Base-by-base conservation (phyloP, 2,329 filamentous ascomycete genomes). In the Fusarium duplospermum region DNA sequence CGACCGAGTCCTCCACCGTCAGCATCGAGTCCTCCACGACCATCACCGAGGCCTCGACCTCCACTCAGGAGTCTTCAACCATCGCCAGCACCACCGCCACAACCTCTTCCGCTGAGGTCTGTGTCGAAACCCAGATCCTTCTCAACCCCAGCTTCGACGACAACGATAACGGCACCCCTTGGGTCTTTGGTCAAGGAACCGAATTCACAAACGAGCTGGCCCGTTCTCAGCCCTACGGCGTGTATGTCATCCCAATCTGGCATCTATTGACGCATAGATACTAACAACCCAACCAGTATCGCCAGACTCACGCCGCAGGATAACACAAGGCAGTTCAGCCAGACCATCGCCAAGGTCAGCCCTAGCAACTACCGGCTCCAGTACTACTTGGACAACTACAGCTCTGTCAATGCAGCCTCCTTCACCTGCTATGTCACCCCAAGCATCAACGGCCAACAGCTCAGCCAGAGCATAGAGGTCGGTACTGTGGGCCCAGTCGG, bases 141-240 rank as follows among this genome's bases (percentile, higher is more conserved):
- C 18, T 14, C 31, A 70, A 65, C 36, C 31, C 67, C 16, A 35
- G 65, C 36, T 70, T 70, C 33, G 42, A 67, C 2, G 40, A 64
- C 4, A 52, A 67, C 20, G 27, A 11, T 16, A 9, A 42, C 24
- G 64, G 22, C 7, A 47, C 38, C 5, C 60, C 65, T 18, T 67
- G 65, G 61, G 6, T 13, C 4, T 40, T 67, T 24, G 52, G 20
- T 10, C 6, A 4, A 7, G 65, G 50, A 6, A 54, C 22, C 2
- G 14, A 27, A 5, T n/a, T 59, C 24, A 29, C 14, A 4, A 7
- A 11, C n/a, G 9, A 47, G 1, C 52, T 58, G 27, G 24, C 65
- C 6, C 64, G 65, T 13, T 64, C 67, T 2, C 2, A 8, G 0
- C 66, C 65, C 24, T 16, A 56, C 14, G 42, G 18, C 24, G 13